Evolutionary conservation across 2,329 filamentous ascomycete species (phyloP), one percentile per base, ranked within the genome.

Genomic region (Fusarium piperis): DNA sequence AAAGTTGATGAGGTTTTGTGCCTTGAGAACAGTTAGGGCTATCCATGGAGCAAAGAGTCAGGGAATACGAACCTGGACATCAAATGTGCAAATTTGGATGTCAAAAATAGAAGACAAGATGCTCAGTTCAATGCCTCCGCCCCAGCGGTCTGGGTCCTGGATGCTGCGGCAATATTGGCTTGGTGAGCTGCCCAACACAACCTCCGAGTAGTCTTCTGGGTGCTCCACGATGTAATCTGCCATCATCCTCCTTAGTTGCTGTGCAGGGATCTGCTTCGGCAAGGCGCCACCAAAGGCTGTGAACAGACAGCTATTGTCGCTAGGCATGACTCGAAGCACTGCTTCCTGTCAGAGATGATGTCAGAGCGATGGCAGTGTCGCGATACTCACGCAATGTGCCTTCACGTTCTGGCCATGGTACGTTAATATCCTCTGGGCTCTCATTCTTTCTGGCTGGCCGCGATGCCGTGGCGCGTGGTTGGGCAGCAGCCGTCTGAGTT

Each of bases 261-360:
- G 78, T 8, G 83, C 82, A n/a, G 82, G 79, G 55, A 85, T 81
- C 18, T 83, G 80, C 28, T 83, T 88, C 55, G 94, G 89, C n/a
- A 97, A 87, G 4, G 93, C 93, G 60, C 91, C 92, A 16, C 93
- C 93, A 52, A 98, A 91, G 0, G 95, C 95, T 30, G 94, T 93
- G 81, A 98, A 98, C 77, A 98, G 90, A 82, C 95, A 98, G 65
- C 91, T 94, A 81, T 98, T 98, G 81, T 98, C 95, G 78, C 98
- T 95, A 6, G 95, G 94, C 95, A 98, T 98, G 57, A 98, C 93
- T 15, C 95, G 92, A 18, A 98, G 88, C 10, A 97, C 92, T 90
- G 46, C 7, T 18, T 89, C 11, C 4, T 20, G 52, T 76, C 20
- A 76, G 59, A 32, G 32, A 57, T 15, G 9, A 23, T 51, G 35